Base-by-base conservation (phyloP, 2,329 filamentous ascomycete genomes). In the Ophiocordyceps camponoti-saundersi region DNA sequence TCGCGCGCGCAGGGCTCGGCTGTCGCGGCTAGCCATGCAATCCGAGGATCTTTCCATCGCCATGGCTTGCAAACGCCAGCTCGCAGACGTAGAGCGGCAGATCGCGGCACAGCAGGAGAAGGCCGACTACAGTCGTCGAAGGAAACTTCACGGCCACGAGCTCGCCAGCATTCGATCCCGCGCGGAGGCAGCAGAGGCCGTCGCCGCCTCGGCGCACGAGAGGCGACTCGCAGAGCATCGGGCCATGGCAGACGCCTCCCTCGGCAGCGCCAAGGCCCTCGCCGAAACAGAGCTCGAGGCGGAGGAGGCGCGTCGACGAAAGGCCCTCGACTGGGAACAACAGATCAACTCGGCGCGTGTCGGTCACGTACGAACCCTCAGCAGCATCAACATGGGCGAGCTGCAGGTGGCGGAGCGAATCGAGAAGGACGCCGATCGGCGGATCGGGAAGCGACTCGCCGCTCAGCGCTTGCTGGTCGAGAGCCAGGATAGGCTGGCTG, bases 391-490 rank as follows among this genome's bases (percentile, higher is more conserved):
- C 11, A 56, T 75, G 20, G 60, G 65, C 44, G 73, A 78, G 57
- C 56, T 73, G 12, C 67, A 73, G 55, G 70, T 73, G 52, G 48
- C 73, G 2, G 72, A 75, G 47, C 56, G 61, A 12, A 54, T 75
- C 16, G 73, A 77, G 46, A 56, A 61, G 22, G 62, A 59, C 12
- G 65, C 68, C 13, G 71, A 75, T 34, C 57, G 60, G 30, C 59
- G 74, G 21, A 61, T 72, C 44, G 63, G 64, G 51, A 62, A 56
- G 32, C 56, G 72, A 16, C 57, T 77, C 10, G 63, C 65, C 46
- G 69, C 73, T 55, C 73, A 77, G 59, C 67, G 65, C 60, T 70
- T 65, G 56, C 55, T 77, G 45, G 70, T 77, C 2, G 70, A 77
- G 45, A 63, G 61, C 41, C 64, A 67, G 54, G 63, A 66, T 49